phyloP scores from a whole-genome alignment of 139 green algal species.

The Desmodesmus armatus region DNA sequence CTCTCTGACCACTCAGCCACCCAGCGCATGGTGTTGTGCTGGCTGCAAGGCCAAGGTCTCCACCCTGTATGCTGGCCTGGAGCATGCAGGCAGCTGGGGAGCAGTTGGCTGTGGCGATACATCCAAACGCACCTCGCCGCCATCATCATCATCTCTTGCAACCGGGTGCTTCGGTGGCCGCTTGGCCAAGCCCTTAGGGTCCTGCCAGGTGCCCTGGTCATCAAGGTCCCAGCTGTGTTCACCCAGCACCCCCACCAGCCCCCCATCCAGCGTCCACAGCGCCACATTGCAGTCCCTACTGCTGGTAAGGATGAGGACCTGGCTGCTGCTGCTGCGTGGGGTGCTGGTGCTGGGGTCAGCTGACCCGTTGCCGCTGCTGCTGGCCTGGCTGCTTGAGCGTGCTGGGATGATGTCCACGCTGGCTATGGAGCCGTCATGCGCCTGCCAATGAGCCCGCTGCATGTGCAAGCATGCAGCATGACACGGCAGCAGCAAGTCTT shows the following conservation, averaged over 20 bases:
- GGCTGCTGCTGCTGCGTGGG: not conserved
- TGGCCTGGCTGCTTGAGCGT: slow-evolving; percentile 58
- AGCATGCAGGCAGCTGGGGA: not conserved
- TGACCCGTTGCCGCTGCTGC: not conserved
- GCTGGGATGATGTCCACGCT: slow-evolving; percentile 60
- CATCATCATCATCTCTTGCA: slow-evolving; percentile 42
- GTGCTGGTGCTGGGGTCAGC: not conserved
- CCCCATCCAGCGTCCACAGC: slow-evolving; percentile 74
- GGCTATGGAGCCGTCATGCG: slow-evolving; percentile 55
- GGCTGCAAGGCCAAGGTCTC: no score
- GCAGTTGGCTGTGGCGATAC: not conserved
- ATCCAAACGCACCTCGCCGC: slow-evolving; percentile 24
- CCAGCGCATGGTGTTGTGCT: no score
- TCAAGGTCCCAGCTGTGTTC: slow-evolving; percentile 69
- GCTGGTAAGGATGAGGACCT: slow-evolving; percentile 63
- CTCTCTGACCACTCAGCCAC: no score
- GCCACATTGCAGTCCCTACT: slow-evolving; percentile 71
- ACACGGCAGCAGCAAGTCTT: no score
- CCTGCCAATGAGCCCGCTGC: slow-evolving; percentile 67
- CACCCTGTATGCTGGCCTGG: no score
- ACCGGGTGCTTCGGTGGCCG: slow-evolving; percentile 38
- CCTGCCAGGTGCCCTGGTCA: slow-evolving; percentile 57
- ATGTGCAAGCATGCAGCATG: no score
- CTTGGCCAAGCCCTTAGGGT: slow-evolving; percentile 43
- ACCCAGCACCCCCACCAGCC: slow-evolving; percentile 68